A percentile compares a stretch with the other conserved stretches of the same genome.
Conservation (phyloP, 2,329 filamentous ascomycete genomes). For the Myriosclerotinia duriaeana region DNA sequence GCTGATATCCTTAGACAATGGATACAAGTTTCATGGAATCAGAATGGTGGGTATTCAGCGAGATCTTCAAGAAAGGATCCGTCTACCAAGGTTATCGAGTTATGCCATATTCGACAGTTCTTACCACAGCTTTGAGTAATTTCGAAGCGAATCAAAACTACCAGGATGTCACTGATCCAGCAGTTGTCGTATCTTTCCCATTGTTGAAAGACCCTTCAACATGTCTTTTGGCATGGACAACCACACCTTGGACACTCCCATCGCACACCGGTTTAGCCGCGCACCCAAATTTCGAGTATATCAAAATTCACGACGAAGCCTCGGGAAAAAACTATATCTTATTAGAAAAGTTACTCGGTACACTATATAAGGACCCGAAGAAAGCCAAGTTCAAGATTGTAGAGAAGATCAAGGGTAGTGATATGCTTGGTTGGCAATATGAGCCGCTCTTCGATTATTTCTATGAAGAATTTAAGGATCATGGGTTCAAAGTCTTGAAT, state of each 20-base stretch:
- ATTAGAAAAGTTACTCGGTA: conserved; percentile 75
- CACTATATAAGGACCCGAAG: conserved; percentile 91
- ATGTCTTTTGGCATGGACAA: conserved; percentile 59
- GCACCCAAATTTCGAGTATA: conserved; percentile 80
- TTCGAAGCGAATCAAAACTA: conserved; percentile 96
- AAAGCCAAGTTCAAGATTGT: conserved; percentile 89
- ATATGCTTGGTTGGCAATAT: conserved; percentile 81
- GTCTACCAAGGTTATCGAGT: conserved; percentile 90
- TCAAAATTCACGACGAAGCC: conserved; percentile 81
- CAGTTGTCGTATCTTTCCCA: conserved; percentile 85
- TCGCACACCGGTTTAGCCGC: conserved; percentile 76
- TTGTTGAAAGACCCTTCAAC: conserved; percentile 75
- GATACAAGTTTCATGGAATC: conserved; percentile 94
- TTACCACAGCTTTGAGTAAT: conserved; percentile 87
- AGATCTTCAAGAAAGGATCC: conserved; percentile 82
- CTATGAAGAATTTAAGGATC: conserved; percentile 81
- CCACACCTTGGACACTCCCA: conserved; percentile 70
- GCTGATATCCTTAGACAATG: conserved; percentile 65
- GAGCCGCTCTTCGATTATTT: conserved; percentile 88
- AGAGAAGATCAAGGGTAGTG: conserved; percentile 75
- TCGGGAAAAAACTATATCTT: conserved; percentile 83
- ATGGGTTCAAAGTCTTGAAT: conserved; percentile 78
- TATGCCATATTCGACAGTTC: conserved; percentile 91
- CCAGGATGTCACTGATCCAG: conserved; percentile 87
- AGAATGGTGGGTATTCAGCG: conserved; percentile 95